Conservation (phyloP, 139 green algal genomes). For the Chlorella sp. region DNA sequence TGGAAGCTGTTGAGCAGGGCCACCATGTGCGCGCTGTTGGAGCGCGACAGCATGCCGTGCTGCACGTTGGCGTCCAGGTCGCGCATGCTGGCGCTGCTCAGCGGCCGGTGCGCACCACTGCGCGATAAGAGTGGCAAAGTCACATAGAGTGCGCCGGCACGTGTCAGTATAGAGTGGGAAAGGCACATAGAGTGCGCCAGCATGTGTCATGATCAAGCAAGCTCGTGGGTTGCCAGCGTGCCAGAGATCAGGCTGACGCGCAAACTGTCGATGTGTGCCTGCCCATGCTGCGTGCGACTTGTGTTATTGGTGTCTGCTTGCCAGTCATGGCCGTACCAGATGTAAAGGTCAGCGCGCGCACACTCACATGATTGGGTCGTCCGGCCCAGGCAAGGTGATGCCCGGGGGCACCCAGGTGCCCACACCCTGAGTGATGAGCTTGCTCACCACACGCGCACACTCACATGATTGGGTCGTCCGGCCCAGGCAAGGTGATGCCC, state of each 20-base stretch:
- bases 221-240: not conserved
- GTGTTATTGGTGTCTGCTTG: too few species aligned
- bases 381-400: not conserved
- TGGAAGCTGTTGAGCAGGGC: slow-evolving; percentile 1
- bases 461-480: not conserved
- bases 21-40: not conserved
- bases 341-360: not conserved
- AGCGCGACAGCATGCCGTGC: too few species aligned
- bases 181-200: not conserved
- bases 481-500: not conserved
- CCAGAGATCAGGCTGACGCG: not conserved
- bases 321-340: too few species aligned
- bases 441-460: not conserved
- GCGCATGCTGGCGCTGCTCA: not conserved
- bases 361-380: not conserved
- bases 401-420: not conserved
- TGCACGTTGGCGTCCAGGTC: not conserved
- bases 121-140: not conserved
- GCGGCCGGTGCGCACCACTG: not conserved
- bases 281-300: too few species aligned
- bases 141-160: not conserved
- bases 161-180: not conserved
- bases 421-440: not conserved
- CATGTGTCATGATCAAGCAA: not conserved
- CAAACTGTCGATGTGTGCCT: too few species aligned